These are phyloP conservation scores for Globisporangium paroecandrum DNA, from an alignment of 352 stramenopile genomes.

Conservation along the genomic window DNA sequence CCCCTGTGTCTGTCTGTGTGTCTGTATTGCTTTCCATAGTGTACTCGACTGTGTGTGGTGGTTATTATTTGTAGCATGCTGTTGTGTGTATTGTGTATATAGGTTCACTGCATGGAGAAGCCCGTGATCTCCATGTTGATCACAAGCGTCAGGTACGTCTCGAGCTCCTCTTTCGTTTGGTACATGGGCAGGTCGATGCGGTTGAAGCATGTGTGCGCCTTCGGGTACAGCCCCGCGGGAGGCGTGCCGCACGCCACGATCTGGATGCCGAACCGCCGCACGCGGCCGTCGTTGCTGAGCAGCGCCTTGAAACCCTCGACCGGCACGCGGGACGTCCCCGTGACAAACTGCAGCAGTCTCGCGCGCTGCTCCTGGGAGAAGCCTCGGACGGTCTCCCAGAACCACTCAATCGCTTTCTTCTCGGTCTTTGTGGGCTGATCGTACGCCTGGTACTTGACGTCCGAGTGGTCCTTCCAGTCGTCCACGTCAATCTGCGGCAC, in stretches of 20 bases:
- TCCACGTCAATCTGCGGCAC: conserved; percentile 87
- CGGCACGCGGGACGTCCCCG: conserved; percentile 86
- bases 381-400: conserved; percentile 79
- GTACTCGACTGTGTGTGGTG: background rate
- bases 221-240: conserved; percentile 71
- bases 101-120: conserved; percentile 94
- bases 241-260: conserved; percentile 81
- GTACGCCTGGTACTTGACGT: conserved; percentile 70
- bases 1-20: background rate
- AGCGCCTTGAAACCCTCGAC: conserved; percentile 94
- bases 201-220: conserved; percentile 89
- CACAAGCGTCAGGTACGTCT: conserved; percentile 95
- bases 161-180: conserved; percentile 73
- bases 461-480: conserved; percentile 86
- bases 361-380: conserved; percentile 86
- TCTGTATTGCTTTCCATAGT: background rate
- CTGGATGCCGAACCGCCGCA: conserved; percentile 97
- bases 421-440: conserved; percentile 59
- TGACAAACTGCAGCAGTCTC: conserved; percentile 89
- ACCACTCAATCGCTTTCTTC: conserved; percentile 83
- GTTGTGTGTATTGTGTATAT: conserved; percentile 17
- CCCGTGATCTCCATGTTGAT: conserved; percentile 98
- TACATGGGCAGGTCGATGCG: conserved; percentile 84
- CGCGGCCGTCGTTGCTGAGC: conserved; percentile 70
- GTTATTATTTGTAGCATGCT: background rate